These are phyloP conservation scores for Solanum pennellii DNA, from an alignment of 257 asterid genomes.

Conservation along the genomic window DNA sequence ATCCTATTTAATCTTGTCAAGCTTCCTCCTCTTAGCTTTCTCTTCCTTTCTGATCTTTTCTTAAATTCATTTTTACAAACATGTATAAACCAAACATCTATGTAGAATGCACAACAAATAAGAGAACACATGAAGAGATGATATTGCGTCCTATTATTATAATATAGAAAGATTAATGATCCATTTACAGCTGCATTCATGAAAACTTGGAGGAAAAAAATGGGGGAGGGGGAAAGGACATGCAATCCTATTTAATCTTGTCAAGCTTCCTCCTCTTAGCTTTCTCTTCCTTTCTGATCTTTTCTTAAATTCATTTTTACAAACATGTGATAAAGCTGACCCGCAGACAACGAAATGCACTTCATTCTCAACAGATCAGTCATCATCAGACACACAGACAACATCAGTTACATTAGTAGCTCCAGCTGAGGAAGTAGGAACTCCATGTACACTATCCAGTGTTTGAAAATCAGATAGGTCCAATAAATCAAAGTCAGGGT, in stretches of 20 bases:
- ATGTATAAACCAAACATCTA: neutral
- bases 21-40: neutral
- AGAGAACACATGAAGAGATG: neutral
- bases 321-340: neutral
- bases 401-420: constrained; percentile 26
- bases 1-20: neutral
- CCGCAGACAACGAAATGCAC: neutral
- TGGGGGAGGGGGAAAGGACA: neutral
- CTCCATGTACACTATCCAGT: constrained; percentile 11
- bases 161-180: neutral
- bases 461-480: constrained; percentile 26
- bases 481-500: neutral
- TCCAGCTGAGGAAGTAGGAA: constrained; percentile 6
- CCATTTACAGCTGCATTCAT: neutral
- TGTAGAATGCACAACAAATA: neutral
- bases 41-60: neutral
- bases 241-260: neutral
- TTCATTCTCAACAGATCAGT: constrained; percentile 9
- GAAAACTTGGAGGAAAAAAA: neutral
- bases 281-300: neutral
- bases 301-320: neutral
- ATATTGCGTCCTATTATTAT: neutral
- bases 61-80: neutral
- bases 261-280: neutral
- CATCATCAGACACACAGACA: constrained; percentile 66